A percentile compares a stretch with the other conserved stretches of the same genome.
These are phyloP conservation scores for Seminavis robusta DNA, from an alignment of 108 stramenopile genomes.

Conservation along the genomic window DNA sequence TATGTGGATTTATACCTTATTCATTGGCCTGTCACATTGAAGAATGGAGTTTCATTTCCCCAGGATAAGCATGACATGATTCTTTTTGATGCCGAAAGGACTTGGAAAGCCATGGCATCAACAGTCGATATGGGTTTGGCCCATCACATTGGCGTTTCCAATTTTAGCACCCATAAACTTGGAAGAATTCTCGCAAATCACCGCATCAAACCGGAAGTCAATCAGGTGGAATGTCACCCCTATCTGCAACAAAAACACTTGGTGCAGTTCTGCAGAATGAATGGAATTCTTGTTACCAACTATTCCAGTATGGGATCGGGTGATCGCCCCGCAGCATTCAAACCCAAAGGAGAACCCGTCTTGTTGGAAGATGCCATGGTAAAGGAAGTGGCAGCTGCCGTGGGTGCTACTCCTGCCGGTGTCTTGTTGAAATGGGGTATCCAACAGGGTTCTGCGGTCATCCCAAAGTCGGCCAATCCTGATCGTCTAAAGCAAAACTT, in stretches of 20 bases:
- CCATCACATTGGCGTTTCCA: slow-evolving; percentile 57
- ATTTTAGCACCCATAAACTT: slow-evolving; percentile 52
- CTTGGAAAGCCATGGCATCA: slow-evolving; percentile 70
- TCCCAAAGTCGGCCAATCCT: slow-evolving; percentile 27
- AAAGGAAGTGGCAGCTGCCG: neutral
- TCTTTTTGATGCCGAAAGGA: slow-evolving; percentile 16
- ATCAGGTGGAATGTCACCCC: slow-evolving; percentile 69
- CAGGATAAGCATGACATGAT: neutral
- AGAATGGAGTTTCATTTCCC: slow-evolving; percentile 3
- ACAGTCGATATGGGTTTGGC: slow-evolving; percentile 26
- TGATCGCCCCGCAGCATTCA: slow-evolving; percentile 16
- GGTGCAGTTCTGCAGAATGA: slow-evolving; percentile 37
- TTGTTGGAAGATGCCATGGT: slow-evolving; percentile 5
- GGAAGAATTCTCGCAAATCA: slow-evolving; percentile 22
- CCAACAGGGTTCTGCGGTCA: slow-evolving; percentile 21
- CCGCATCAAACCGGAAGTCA: slow-evolving; percentile 43
- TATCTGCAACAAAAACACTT: slow-evolving; percentile 35
- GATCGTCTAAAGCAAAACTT: slow-evolving; percentile 28
- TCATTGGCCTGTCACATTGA: slow-evolving; percentile 43
- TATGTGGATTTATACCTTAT: slow-evolving; percentile 46
- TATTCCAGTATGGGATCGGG: slow-evolving; percentile 51
- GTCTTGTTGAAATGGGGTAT: slow-evolving; percentile 38
- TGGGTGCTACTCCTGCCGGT: slow-evolving; percentile 27
- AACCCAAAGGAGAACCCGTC: neutral
- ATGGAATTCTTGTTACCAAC: slow-evolving; percentile 36